Evolutionary conservation across 2,329 filamentous ascomycete species (phyloP).

Genomic region (Lecanicillium sp.): DNA sequence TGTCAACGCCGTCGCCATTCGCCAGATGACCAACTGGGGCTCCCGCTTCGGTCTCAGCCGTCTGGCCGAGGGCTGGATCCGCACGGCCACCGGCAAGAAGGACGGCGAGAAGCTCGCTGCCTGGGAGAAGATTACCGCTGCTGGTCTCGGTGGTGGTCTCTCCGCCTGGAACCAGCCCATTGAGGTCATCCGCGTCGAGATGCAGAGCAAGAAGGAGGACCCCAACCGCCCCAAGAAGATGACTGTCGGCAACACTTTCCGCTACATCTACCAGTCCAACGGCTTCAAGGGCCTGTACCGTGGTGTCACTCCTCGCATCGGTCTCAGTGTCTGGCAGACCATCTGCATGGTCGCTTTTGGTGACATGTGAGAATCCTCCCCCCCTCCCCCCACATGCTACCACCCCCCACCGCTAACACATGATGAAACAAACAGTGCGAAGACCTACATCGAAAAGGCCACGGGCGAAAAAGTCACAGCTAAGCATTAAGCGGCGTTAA

Average conservation of each 20-base stretch:
- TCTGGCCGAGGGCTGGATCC: conserved; percentile 84
- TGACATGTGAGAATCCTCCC: conserved; percentile 68
- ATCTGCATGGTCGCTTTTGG: conserved; percentile 99
- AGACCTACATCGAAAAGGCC: conserved; percentile 58
- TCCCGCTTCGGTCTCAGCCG: conserved; percentile 90
- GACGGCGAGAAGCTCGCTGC: conserved; percentile 70
- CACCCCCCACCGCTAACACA: neutral
- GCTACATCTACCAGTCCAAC: conserved; percentile 86
- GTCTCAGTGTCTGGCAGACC: conserved; percentile 96
- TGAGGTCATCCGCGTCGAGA: conserved; percentile 98
- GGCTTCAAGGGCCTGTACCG: conserved; percentile 91
- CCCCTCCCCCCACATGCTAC: neutral
- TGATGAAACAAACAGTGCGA: conserved; percentile 40
- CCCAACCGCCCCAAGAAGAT: conserved; percentile 98
- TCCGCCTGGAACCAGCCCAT: conserved; percentile 99
- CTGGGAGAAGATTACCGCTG: conserved; percentile 82
- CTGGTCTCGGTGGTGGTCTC: conserved; percentile 82
- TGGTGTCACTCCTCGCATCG: conserved; percentile 88
- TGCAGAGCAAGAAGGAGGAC: conserved; percentile 98
- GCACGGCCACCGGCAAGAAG: conserved; percentile 69
- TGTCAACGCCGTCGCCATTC: conserved; percentile 96
- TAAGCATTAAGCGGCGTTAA: conserved; percentile 51
- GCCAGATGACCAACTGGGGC: conserved; percentile 99
- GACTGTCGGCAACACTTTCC: conserved; percentile 80
- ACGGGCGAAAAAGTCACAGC: conserved; percentile 57